A percentile compares a stretch with the other conserved stretches of the same genome.
Conservation (phyloP, 2,329 filamentous ascomycete species). For the Pyricularia sp. region DNA sequence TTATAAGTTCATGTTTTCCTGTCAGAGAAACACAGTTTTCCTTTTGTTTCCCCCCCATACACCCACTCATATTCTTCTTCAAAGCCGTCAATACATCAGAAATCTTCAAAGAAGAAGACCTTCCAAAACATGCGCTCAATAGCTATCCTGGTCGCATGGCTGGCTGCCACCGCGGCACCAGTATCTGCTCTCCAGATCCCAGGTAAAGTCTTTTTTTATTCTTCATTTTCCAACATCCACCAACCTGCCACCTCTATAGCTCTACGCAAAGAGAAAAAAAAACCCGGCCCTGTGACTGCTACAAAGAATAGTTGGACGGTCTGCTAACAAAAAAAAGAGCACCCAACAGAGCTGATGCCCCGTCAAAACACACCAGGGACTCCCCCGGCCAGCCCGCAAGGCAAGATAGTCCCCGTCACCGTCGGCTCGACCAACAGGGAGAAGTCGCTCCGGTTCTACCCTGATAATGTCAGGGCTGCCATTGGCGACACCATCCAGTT, state of each 20-base stretch:
- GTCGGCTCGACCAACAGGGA: constrained; percentile 12
- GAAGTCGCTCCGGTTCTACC: constrained; percentile 47
- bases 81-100: neutral
- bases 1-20: neutral
- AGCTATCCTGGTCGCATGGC: neutral
- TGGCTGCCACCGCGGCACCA: neutral
- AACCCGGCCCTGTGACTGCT: too few relatives aligned
- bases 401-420: neutral
- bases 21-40: neutral
- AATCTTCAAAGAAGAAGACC: neutral
- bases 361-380: neutral
- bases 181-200: neutral
- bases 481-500: constrained; percentile 53
- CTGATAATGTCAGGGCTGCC: constrained; percentile 50
- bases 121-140: neutral
- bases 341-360: neutral
- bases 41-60: too few relatives aligned
- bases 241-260: neutral
- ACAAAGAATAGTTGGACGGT: neutral
- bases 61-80: neutral
- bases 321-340: neutral
- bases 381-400: neutral
- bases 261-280: neutral
- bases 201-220: neutral
- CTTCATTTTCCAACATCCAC: neutral